Evolutionary conservation across 371 early-diverging fungal genomes (phyloP).

Genomic region (Mucor circinelloides): DNA sequence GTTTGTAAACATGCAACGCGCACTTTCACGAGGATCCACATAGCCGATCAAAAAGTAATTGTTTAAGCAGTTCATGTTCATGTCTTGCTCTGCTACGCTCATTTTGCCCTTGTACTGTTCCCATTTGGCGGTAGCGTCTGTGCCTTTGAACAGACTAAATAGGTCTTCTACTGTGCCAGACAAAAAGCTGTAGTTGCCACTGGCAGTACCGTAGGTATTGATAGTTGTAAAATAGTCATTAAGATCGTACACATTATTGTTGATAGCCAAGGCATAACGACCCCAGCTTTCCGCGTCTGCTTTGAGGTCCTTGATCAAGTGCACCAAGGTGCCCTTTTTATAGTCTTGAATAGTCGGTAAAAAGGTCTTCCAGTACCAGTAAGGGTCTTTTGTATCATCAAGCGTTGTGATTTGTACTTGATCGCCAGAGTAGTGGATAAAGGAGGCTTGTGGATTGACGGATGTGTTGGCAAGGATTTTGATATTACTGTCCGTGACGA

Average conservation of each 20-base stretch:
- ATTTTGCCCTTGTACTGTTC: constrained; percentile 27
- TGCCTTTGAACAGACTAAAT: constrained; percentile 63
- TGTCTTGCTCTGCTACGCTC: constrained; percentile 26
- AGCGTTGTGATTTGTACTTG: constrained; percentile 1
- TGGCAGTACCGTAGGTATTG: constrained; percentile 27
- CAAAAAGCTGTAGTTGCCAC: constrained; percentile 52
- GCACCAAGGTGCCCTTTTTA: constrained; percentile 65
- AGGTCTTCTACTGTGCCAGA: constrained; percentile 48
- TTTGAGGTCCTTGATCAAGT: constrained; percentile 34
- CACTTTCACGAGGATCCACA: constrained; percentile 76
- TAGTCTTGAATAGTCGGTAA: constrained; percentile 58
- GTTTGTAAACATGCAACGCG: constrained; percentile 83
- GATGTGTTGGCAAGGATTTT: constrained; percentile 29
- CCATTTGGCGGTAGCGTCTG: constrained; percentile 62
- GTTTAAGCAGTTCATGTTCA: constrained; percentile 69
- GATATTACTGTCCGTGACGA: constrained; percentile 34
- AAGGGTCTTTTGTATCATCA: constrained; percentile 5
- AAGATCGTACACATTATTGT: constrained; percentile 72
- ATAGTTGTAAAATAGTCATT: constrained; percentile 58
- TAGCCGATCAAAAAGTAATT: constrained; percentile 82
- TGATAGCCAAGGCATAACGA: constrained; percentile 56
- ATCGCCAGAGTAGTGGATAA: constrained; percentile 34
- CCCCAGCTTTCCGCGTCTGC: constrained; percentile 37
- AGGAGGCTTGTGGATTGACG: constrained; percentile 6
- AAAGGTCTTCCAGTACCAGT: constrained; percentile 66